phyloP scores from a whole-genome alignment of 257 asterid genomes.

The Jacaranda copaia region DNA sequence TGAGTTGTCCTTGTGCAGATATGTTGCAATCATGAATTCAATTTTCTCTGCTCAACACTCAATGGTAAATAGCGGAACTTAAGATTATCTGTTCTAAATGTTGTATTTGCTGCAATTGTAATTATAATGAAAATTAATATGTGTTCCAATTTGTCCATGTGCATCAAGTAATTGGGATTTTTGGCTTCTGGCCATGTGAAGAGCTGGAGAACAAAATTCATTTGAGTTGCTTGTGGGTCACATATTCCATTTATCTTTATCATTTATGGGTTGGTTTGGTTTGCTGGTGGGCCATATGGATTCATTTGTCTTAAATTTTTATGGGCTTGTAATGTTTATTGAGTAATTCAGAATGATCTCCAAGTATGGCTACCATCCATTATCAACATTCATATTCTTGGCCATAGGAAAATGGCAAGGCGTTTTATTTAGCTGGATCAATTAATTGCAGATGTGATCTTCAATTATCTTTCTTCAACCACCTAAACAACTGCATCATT shows the following conservation, averaged over 20 bases:
- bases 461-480: neutral
- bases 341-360: neutral
- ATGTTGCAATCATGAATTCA: slow-evolving; percentile 94
- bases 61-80: slow-evolving; percentile 58
- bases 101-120: slow-evolving; percentile 15
- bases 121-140: slow-evolving; percentile 5
- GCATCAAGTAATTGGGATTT: slow-evolving; percentile 3
- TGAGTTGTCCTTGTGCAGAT: slow-evolving; percentile 58
- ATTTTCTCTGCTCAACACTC: slow-evolving; percentile 96
- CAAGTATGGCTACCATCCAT: neutral
- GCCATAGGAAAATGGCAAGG: neutral
- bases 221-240: neutral
- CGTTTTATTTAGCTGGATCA: neutral
- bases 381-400: neutral
- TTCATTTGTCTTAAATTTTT: neutral
- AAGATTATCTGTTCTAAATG: neutral
- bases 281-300: slow-evolving; percentile 7
- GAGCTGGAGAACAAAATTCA: slow-evolving; percentile 25
- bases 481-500: neutral
- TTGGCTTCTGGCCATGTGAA: slow-evolving; percentile 2
- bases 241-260: neutral
- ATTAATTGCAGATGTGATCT: neutral
- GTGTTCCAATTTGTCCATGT: neutral
- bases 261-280: neutral
- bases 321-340: neutral